Conservation (phyloP, 495 filamentous ascomycete species). For the Aspergillus homomorphus region DNA sequence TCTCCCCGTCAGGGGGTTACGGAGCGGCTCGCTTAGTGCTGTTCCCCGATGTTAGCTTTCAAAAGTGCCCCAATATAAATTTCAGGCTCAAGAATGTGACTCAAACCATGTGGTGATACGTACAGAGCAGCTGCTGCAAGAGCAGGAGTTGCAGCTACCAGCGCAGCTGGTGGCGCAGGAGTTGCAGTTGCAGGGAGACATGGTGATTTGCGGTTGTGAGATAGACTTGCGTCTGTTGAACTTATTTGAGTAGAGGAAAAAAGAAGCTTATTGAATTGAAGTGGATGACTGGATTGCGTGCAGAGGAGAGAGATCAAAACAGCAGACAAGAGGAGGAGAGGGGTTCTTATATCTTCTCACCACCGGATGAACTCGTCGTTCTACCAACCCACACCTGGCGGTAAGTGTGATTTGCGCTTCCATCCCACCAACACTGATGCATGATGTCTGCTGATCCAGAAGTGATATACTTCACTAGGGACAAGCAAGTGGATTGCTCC, state of each 20-base stretch:
- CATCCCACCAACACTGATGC: background rate
- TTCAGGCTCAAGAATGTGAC: background rate
- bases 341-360: background rate
- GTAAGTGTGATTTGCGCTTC: background rate
- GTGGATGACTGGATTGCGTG: background rate
- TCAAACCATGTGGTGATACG: background rate
- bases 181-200: constrained; percentile 8
- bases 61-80: background rate
- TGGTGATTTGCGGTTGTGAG: background rate
- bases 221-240: background rate
- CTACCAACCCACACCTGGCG: no score
- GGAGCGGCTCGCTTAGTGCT: background rate
- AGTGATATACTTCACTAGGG: background rate
- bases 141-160: constrained; percentile 5
- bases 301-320: background rate
- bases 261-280: background rate
- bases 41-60: background rate
- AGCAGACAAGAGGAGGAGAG: no score
- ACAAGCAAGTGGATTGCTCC: background rate
- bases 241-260: background rate
- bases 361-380: background rate
- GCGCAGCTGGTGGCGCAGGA: constrained; percentile 5
- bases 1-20: background rate
- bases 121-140: constrained; percentile 1
- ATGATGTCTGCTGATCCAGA: background rate